Conservation (phyloP, 2,329 filamentous ascomycete species). For the Trichoderma sp. region DNA sequence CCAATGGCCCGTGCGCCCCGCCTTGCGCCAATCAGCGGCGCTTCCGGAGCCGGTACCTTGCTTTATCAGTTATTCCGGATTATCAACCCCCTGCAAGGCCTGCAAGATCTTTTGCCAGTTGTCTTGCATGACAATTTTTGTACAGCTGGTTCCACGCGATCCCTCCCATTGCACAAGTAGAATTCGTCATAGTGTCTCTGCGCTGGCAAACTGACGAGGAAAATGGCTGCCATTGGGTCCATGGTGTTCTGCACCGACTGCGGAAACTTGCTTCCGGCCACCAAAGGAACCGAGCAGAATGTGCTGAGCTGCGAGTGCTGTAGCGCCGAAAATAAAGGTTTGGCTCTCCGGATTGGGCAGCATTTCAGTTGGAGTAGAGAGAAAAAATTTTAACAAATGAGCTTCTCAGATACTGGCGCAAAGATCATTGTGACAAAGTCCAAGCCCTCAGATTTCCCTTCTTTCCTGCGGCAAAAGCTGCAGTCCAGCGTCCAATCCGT, state of each 20-base stretch:
- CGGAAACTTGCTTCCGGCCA: conserved; percentile 82
- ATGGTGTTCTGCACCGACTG: conserved; percentile 92
- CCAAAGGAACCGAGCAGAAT: conserved; percentile 71
- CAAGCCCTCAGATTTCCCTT: conserved; percentile 89
- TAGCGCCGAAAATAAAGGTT: conserved; percentile 80
- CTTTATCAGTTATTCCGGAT: conserved; percentile 33
- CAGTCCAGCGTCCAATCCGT: conserved; percentile 80
- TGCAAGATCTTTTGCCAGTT: conserved; percentile 18
- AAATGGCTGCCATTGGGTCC: conserved; percentile 85
- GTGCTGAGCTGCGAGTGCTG: conserved; percentile 82
- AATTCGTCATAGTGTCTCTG: conserved; percentile 8
- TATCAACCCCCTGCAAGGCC: conserved; percentile 8
- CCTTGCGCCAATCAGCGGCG: conserved; percentile 19
- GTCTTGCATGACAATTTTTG: conserved; percentile 28
- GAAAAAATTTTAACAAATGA: conserved; percentile 21
- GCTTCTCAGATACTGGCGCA: conserved; percentile 62
- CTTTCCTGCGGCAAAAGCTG: conserved; percentile 78
- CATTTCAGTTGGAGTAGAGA: neutral
- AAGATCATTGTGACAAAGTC: conserved; percentile 77
- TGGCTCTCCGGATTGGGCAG: conserved; percentile 12
- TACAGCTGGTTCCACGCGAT: conserved; percentile 21
- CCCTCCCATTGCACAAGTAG: conserved; percentile 11
- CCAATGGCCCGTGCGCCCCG: conserved; percentile 10
- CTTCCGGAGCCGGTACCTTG: conserved; percentile 27
- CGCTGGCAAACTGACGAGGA: neutral